phyloP scores from a whole-genome alignment of 169 alveolate species.

The Cryptosporidium felis region DNA sequence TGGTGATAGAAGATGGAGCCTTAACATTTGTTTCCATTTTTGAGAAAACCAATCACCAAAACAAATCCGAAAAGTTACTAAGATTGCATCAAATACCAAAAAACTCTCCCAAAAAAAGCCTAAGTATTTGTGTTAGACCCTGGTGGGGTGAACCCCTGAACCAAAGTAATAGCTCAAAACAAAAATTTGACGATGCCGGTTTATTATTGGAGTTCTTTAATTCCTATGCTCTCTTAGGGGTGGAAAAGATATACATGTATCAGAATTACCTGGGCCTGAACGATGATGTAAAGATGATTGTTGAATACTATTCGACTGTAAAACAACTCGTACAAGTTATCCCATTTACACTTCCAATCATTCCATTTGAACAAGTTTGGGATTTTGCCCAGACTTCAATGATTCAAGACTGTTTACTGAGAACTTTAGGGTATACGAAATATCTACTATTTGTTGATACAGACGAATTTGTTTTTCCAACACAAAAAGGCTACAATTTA shows the following conservation, averaged over 20 bases:
- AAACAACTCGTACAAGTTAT: conserved; percentile 4
- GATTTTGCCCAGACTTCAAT: conserved; percentile 58
- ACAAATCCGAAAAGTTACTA: background rate
- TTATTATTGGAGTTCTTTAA: conserved; percentile 30
- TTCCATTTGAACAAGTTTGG: conserved; percentile 69
- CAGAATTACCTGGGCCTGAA: conserved; percentile 25
- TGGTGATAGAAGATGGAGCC: background rate
- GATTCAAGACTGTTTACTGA: conserved; percentile 64
- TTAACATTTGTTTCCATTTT: background rate
- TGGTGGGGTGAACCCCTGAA: conserved; percentile 68
- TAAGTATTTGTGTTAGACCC: conserved; percentile 62
- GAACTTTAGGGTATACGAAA: conserved; percentile 5
- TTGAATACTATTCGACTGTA: conserved; percentile 3
- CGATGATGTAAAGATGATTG: conserved; percentile 13
- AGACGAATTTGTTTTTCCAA: conserved; percentile 58
- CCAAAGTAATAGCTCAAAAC: background rate
- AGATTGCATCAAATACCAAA: background rate
- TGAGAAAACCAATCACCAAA: background rate
- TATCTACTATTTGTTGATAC: conserved; percentile 56
- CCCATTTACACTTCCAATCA: conserved; percentile 31
- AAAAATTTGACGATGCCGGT: conserved; percentile 16
- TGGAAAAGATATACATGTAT: conserved; percentile 1
- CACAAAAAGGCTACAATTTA: background rate
- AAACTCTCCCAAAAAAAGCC: background rate
- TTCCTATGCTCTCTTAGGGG: conserved; percentile 20